phyloP scores from a whole-genome alignment of 169 alveolate genomes.

The Plasmodium vinckei region DNA sequence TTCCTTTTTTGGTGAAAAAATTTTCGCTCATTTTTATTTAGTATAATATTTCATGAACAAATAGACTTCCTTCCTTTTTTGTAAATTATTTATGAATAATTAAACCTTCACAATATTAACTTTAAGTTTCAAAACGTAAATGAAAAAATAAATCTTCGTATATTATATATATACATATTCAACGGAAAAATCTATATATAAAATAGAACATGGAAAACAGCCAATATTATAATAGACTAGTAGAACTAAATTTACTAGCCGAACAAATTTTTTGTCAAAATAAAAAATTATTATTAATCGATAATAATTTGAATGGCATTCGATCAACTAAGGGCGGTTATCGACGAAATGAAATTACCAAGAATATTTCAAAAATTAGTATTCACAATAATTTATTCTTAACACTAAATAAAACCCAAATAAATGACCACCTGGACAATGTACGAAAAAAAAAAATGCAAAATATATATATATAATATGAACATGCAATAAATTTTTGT shows the following conservation, averaged over 20 bases:
- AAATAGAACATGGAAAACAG: slow-evolving; percentile 45
- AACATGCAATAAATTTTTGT: not conserved
- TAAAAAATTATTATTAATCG: slow-evolving; percentile 34
- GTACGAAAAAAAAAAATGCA: slow-evolving; percentile 37
- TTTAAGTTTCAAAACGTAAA: too few relatives aligned
- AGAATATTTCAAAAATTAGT: slow-evolving; percentile 20
- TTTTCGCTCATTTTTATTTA: too few relatives aligned
- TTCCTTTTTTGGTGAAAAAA: too few relatives aligned
- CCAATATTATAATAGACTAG: slow-evolving; percentile 55
- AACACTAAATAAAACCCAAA: slow-evolving; percentile 28
- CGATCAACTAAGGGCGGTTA: slow-evolving; percentile 57
- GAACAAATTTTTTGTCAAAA: slow-evolving; percentile 63
- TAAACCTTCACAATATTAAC: too few relatives aligned
- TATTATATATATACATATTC: too few relatives aligned
- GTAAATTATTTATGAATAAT: too few relatives aligned
- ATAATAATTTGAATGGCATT: slow-evolving; percentile 54
- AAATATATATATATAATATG: not conserved
- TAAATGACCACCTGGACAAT: slow-evolving; percentile 37
- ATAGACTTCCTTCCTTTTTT: too few relatives aligned
- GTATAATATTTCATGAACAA: too few relatives aligned
- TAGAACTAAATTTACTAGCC: slow-evolving; percentile 50
- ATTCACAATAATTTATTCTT: slow-evolving; percentile 44
- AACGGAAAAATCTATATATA: too few relatives aligned
- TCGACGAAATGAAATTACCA: slow-evolving; percentile 48
- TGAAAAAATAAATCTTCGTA: too few relatives aligned